Conservation (phyloP, 2,329 filamentous ascomycete species). For the Botrytis fragariae region DNA sequence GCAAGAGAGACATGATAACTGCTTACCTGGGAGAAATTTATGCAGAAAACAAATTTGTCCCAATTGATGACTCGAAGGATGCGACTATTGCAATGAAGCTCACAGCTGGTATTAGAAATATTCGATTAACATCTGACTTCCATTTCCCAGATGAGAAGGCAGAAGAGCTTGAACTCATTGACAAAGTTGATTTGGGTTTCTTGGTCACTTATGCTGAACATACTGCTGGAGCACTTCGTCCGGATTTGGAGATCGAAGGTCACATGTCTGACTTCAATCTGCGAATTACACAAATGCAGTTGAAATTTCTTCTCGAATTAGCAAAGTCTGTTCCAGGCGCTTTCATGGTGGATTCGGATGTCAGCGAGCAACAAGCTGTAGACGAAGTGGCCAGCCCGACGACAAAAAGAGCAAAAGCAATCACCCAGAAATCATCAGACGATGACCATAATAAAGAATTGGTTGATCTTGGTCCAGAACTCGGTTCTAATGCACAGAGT, state of each 20-base stretch:
- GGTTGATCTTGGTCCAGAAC: slow-evolving; percentile 65
- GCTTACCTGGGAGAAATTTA: slow-evolving; percentile 98
- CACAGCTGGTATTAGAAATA: slow-evolving; percentile 86
- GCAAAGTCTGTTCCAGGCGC: slow-evolving; percentile 84
- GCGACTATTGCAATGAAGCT: slow-evolving; percentile 83
- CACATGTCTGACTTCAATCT: slow-evolving; percentile 93
- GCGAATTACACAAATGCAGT: slow-evolving; percentile 82
- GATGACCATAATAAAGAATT: slow-evolving; percentile 42
- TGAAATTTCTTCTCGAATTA: slow-evolving; percentile 85
- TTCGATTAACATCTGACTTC: slow-evolving; percentile 85
- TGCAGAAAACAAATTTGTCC: slow-evolving; percentile 87
- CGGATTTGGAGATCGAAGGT: slow-evolving; percentile 88
- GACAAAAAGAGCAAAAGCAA: slow-evolving; percentile 30
- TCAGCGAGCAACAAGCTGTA: slow-evolving; percentile 70
- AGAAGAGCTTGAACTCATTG: slow-evolving; percentile 93
- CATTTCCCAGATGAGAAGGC: slow-evolving; percentile 69
- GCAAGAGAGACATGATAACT: slow-evolving; percentile 78
- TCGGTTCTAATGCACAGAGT: slow-evolving; percentile 63
- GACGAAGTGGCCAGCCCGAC: slow-evolving; percentile 64
- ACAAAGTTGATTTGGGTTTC: slow-evolving; percentile 93
- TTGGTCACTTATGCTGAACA: slow-evolving; percentile 91
- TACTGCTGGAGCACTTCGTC: slow-evolving; percentile 69
- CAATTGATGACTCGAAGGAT: slow-evolving; percentile 72
- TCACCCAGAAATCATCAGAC: slow-evolving; percentile 19
- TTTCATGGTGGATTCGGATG: slow-evolving; percentile 72